phyloP scores from a whole-genome alignment of 1,284 basidiomycete genomes.

The Lentinula novae-zelandiae region DNA sequence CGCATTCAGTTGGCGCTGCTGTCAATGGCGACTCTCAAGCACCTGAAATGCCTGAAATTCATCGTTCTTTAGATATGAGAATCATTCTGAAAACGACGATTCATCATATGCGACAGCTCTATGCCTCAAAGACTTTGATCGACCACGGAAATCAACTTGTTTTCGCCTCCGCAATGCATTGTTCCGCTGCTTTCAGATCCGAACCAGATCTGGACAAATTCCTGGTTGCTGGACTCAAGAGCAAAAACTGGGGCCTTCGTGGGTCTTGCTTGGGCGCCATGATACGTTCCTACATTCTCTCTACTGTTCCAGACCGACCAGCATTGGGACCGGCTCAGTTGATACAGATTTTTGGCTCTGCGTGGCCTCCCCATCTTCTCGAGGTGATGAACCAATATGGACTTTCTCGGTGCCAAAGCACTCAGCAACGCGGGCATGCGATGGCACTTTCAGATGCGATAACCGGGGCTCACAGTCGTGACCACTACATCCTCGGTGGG shows the following conservation, averaged over 20 bases:
- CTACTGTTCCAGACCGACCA: constrained; percentile 40
- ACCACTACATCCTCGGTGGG: constrained; percentile 49
- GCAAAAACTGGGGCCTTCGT: constrained; percentile 47
- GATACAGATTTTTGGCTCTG: constrained; percentile 33
- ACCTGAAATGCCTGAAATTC: constrained; percentile 30
- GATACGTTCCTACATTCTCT: constrained; percentile 40
- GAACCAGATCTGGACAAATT: constrained; percentile 41
- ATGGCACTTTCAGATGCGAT: constrained; percentile 49
- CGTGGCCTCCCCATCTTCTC: constrained; percentile 41
- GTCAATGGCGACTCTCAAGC: constrained; percentile 25
- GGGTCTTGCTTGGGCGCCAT: constrained; percentile 47
- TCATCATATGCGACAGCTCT: constrained; percentile 40
- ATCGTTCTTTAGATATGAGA: constrained; percentile 40
- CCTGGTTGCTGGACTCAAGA: constrained; percentile 52
- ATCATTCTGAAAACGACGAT: constrained; percentile 40
- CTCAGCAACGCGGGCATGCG: constrained; percentile 28
- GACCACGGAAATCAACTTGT: constrained; percentile 50
- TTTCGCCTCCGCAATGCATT: constrained; percentile 39
- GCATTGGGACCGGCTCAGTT: constrained; percentile 36
- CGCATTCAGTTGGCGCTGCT: constrained; percentile 46
- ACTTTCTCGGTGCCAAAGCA: constrained; percentile 34
- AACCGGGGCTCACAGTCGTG: constrained; percentile 39
- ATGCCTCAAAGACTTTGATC: constrained; percentile 38
- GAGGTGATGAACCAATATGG: constrained; percentile 49
- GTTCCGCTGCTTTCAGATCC: constrained; percentile 37